These are phyloP conservation scores for Scutellaria barbata DNA, from an alignment of 257 asterid genomes.

Conservation along the genomic window DNA sequence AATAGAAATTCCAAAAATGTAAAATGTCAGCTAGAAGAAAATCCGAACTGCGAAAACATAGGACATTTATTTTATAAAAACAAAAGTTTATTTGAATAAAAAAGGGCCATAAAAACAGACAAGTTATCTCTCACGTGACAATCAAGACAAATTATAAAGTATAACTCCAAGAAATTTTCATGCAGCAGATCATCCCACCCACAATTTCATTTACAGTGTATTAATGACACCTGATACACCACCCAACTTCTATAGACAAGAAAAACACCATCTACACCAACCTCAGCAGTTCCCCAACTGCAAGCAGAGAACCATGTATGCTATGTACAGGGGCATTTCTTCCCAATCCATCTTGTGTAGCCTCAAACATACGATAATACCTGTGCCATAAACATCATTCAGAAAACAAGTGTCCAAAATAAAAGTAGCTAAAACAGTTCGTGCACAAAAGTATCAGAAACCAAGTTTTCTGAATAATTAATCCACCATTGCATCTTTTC, in stretches of 20 bases:
- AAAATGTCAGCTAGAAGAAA: constrained; percentile 9
- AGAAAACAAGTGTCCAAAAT: constrained; percentile 29
- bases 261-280: constrained; percentile 46
- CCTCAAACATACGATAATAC: constrained; percentile 99
- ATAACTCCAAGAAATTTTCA: too few relatives aligned
- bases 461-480: neutral
- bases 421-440: constrained; percentile 22
- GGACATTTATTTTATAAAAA: neutral
- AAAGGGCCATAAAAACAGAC: too few relatives aligned
- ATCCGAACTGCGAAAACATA: neutral
- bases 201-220: too few relatives aligned
- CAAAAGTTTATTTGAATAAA: too few relatives aligned
- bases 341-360: constrained; percentile 96
- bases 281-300: constrained; percentile 99
- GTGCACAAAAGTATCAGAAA: constrained; percentile 1
- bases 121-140: too few relatives aligned
- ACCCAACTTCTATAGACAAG: constrained; percentile 29
- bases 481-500: neutral
- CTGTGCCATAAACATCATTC: constrained; percentile 47
- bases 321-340: constrained; percentile 92
- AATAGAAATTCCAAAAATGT: neutral
- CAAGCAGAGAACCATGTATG: constrained; percentile 98
- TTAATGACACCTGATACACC: too few relatives aligned
- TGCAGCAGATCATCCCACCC: too few relatives aligned
- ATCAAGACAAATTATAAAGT: too few relatives aligned